These are phyloP conservation scores for Claviceps monticola DNA, from an alignment of 2,329 filamentous ascomycete species.

Conservation along the genomic window DNA sequence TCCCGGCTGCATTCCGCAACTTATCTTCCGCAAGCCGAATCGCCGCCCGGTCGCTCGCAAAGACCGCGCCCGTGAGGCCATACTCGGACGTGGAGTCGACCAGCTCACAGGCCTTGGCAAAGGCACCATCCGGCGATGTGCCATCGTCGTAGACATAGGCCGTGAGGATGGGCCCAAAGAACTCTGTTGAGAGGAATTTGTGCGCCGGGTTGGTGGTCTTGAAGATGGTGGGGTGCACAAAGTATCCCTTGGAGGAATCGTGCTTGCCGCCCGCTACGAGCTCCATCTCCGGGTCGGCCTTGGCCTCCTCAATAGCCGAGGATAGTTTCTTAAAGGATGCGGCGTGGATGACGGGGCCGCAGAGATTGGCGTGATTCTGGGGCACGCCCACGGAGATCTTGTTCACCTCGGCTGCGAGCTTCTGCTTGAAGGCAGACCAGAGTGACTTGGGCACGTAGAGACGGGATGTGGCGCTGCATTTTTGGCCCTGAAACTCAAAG, in stretches of 20 bases:
- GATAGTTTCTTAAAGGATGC: constrained; percentile 69
- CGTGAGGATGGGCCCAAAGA: constrained; percentile 68
- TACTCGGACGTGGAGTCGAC: constrained; percentile 66
- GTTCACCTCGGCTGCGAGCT: constrained; percentile 53
- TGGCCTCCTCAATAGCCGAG: constrained; percentile 65
- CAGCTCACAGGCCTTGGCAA: constrained; percentile 43
- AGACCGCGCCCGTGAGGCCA: constrained; percentile 62
- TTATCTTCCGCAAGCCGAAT: constrained; percentile 56
- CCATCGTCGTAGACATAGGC: constrained; percentile 67
- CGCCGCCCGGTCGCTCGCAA: constrained; percentile 53
- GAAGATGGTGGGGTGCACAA: constrained; percentile 74
- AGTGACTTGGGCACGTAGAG: constrained; percentile 64
- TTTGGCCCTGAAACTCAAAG: constrained; percentile 86
- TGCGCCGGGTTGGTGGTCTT: constrained; percentile 59
- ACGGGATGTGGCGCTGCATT: constrained; percentile 76
- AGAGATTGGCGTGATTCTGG: constrained; percentile 59
- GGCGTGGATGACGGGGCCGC: constrained; percentile 77
- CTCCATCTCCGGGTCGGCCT: constrained; percentile 57
- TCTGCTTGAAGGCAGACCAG: constrained; percentile 57
- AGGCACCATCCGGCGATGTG: constrained; percentile 32
- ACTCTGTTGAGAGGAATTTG: constrained; percentile 60
- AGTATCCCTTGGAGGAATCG: constrained; percentile 68
- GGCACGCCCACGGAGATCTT: constrained; percentile 59
- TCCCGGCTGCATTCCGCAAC: constrained; percentile 60
- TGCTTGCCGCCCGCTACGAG: constrained; percentile 64